Evolutionary conservation across 805 yeast species (phyloP).

Genomic region (Yarrowia keelungensis): DNA sequence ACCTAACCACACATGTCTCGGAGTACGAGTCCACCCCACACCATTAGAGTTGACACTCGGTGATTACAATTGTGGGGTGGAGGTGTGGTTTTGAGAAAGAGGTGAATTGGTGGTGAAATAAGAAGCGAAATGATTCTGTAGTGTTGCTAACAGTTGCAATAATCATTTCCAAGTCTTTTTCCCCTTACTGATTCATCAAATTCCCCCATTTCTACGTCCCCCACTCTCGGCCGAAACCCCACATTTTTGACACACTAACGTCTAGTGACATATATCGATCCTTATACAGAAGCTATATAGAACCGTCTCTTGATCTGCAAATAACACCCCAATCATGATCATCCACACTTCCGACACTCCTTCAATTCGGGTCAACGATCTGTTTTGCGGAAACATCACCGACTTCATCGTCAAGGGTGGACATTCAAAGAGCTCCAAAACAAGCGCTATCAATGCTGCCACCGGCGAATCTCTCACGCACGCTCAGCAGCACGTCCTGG

Average conservation of each 20-base stretch:
- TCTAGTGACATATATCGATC: not conserved
- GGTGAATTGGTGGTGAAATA: too few species aligned
- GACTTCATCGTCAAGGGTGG: constrained; percentile 22
- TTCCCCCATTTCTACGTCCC: not conserved
- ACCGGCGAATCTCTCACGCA: not conserved
- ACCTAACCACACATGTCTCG: not conserved
- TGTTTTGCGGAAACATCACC: constrained; percentile 5
- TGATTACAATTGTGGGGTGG: constrained; percentile 27
- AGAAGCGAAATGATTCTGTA: too few species aligned
- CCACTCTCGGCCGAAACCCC: constrained; percentile 29
- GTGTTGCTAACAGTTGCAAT: too few species aligned
- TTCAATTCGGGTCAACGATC: constrained; percentile 21
- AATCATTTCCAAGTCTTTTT: not conserved
- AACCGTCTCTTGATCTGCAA: too few species aligned
- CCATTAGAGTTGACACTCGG: constrained; percentile 6
- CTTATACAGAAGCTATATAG: too few species aligned
- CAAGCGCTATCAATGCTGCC: not conserved
- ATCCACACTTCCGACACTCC: constrained; percentile 24
- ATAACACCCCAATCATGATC: not conserved
- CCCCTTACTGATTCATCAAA: not conserved
- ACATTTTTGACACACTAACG: constrained; percentile 1
- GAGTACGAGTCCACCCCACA: not conserved
- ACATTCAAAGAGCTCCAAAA: constrained; percentile 8
- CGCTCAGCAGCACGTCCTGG: not conserved
- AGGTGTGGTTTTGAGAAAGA: not conserved